A percentile compares a stretch with the other conserved stretches of the same genome.
phyloP scores from a whole-genome alignment of 257 asterid genomes.

The Ballota nigra region DNA sequence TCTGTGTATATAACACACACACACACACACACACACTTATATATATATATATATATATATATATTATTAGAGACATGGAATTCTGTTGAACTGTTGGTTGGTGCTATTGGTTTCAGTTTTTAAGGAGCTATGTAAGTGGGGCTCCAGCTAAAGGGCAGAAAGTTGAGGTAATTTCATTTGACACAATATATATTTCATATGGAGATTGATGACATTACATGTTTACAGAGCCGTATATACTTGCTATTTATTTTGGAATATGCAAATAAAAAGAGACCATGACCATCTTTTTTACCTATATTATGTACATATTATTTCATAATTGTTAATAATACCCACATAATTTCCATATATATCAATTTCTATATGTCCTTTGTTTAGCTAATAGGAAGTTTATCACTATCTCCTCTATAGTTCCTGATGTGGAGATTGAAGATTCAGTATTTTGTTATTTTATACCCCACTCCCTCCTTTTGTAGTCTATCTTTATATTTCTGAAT shows the following conservation, averaged over 20 bases:
- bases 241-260: no score
- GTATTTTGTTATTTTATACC: not conserved
- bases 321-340: not conserved
- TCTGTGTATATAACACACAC: no score
- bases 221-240: no score
- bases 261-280: not conserved
- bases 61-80: not conserved
- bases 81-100: not conserved
- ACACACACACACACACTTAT: no score
- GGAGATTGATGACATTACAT: no score
- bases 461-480: not conserved
- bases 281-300: not conserved
- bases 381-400: no score
- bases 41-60: no score
- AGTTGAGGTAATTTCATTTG: no score
- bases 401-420: not conserved
- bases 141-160: no score
- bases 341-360: not conserved
- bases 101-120: constrained; percentile 36
- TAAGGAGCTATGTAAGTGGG: constrained; percentile 52
- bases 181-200: no score
- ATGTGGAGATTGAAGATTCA: not conserved
- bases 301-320: constrained; percentile 21
- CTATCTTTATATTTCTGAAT: not conserved
- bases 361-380: not conserved